phyloP scores from a whole-genome alignment of 2,329 filamentous ascomycete species.

The Ophiocordyceps sinensis region DNA sequence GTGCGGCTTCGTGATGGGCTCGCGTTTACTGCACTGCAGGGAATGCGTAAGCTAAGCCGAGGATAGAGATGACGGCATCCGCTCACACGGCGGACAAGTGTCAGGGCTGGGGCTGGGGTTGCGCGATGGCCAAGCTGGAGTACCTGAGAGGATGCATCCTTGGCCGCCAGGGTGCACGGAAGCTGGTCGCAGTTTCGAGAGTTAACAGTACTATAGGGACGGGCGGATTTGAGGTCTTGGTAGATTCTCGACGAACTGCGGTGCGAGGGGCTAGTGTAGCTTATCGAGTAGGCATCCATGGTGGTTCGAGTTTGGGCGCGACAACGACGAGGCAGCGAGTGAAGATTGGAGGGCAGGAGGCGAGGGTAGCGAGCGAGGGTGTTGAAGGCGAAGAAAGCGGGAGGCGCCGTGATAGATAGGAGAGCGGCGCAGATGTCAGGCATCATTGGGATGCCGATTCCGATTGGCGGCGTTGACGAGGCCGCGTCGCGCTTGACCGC shows the following conservation, averaged over 20 bases:
- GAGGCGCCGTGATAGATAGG: not conserved
- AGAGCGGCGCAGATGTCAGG: not conserved
- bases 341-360: not conserved
- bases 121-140: not conserved
- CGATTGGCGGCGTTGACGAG: constrained; percentile 1
- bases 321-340: not conserved
- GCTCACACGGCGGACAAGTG: not conserved
- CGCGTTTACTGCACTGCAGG: constrained; percentile 7
- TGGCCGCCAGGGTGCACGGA: constrained; percentile 12
- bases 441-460: not conserved
- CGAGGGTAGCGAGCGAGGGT: not conserved
- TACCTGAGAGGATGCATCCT: constrained; percentile 20
- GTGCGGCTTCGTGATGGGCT: constrained; percentile 25
- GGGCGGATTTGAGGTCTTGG: constrained; percentile 30
- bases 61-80: not conserved
- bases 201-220: constrained; percentile 19
- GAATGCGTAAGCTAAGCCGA: constrained; percentile 10
- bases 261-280: constrained; percentile 27
- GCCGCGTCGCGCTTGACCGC: not conserved
- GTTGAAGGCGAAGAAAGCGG: not conserved
- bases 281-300: constrained; percentile 41
- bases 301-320: not conserved
- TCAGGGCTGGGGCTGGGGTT: not conserved
- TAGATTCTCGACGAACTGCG: constrained; percentile 32
- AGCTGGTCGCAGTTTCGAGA: constrained; percentile 17